Percentiles rank a stretch among this genome's conserved stretches.
Conservation (phyloP, 2,329 filamentous ascomycete genomes). For the Neopestalotiopsis sp. region DNA sequence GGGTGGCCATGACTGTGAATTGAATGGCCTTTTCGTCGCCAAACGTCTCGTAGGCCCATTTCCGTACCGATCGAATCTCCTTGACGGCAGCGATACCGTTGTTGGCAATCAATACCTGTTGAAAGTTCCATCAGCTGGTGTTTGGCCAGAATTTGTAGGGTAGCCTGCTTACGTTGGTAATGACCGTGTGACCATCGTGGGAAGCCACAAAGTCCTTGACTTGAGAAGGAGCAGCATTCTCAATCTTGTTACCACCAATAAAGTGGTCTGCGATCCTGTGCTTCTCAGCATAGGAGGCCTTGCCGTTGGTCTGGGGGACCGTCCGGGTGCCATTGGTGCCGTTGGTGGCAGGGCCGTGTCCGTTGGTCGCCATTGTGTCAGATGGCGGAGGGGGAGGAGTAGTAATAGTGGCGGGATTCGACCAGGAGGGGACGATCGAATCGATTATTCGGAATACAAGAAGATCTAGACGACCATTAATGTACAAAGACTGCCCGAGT, state of each 20-base stretch:
- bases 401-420: conserved; percentile 18
- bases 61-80: conserved; percentile 97
- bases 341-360: conserved; percentile 43
- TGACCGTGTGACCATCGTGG: conserved; percentile 95
- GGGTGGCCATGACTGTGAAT: conserved; percentile 99
- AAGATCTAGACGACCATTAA: conserved; percentile 21
- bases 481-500: conserved; percentile 21
- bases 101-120: conserved; percentile 95
- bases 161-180: conserved; percentile 79
- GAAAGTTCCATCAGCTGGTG: conserved; percentile 14
- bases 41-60: conserved; percentile 99
- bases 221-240: conserved; percentile 79
- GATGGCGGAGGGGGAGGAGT: conserved; percentile 20
- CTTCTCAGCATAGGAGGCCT: conserved; percentile 76
- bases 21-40: conserved; percentile 98
- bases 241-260: conserved; percentile 90
- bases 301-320: conserved; percentile 61
- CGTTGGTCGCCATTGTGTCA: conserved; percentile 53
- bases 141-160: background rate
- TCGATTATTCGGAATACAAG: conserved; percentile 23
- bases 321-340: conserved; percentile 51
- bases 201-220: conserved; percentile 95
- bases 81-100: conserved; percentile 99
- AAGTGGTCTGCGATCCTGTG: conserved; percentile 90
- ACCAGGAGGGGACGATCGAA: conserved; percentile 16